Percentiles rank a stretch among this genome's conserved stretches.
Evolutionary conservation across 306 rosid genomes (phyloP).

Genomic region (Castanea sativa): DNA sequence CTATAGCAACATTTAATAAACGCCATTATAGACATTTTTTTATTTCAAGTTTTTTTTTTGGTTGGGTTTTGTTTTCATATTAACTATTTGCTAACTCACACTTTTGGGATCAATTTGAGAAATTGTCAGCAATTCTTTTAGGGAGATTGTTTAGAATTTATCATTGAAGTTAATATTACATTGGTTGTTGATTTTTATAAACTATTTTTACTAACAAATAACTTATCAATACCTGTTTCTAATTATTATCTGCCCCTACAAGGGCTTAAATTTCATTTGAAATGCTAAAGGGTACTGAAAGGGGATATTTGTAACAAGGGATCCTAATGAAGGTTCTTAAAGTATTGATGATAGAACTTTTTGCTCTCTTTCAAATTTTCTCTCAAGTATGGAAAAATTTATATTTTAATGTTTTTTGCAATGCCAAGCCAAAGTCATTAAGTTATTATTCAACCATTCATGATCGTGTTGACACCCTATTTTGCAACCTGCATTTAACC

Average conservation of each 20-base stretch:
- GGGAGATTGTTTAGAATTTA: neutral
- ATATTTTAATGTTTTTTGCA: neutral
- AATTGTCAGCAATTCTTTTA: neutral
- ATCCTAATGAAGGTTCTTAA: constrained; percentile 11
- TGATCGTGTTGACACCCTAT: no score
- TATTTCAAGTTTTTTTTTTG: no score
- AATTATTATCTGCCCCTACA: neutral
- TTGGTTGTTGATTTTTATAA: neutral
- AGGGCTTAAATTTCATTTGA: neutral
- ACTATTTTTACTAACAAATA: neutral
- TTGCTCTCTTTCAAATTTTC: neutral
- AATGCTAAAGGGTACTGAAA: neutral
- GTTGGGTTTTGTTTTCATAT: no score
- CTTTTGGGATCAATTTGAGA: neutral
- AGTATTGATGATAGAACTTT: neutral
- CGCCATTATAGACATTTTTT: no score
- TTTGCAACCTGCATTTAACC: no score
- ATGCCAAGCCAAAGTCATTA: no score
- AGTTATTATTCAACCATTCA: no score
- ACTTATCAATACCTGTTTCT: neutral
- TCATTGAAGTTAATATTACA: neutral
- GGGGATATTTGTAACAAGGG: constrained; percentile 1
- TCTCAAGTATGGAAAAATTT: neutral
- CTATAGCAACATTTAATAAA: no score
- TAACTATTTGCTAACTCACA: neutral